Percentiles rank a stretch among this genome's conserved stretches.
phyloP scores from a whole-genome alignment of 192 early-diverging fungal genomes.

The Spizellomyces punctatus region DNA sequence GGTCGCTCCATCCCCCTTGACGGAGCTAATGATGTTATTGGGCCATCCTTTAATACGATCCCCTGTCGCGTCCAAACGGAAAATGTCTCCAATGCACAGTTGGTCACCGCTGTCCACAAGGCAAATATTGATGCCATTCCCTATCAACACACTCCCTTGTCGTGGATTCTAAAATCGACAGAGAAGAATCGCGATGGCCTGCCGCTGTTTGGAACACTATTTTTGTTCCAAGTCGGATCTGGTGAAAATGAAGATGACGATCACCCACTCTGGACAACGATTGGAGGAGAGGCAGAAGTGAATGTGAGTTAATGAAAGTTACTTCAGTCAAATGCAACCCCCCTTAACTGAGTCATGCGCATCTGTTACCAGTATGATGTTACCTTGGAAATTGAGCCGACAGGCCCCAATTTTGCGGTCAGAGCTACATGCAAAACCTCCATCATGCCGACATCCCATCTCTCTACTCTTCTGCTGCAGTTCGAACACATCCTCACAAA shows the following conservation, averaged over 20 bases:
- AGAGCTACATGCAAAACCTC: not conserved
- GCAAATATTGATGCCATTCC: constrained; percentile 15
- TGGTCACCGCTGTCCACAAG: constrained; percentile 1
- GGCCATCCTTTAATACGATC: constrained; percentile 32
- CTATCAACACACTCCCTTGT: constrained; percentile 31
- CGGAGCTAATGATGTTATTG: constrained; percentile 15
- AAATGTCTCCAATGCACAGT: not conserved
- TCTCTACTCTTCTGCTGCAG: constrained; percentile 8
- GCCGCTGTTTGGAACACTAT: constrained; percentile 18
- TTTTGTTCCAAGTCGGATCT: constrained; percentile 12
- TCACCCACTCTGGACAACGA: constrained; percentile 4
- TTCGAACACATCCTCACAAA: constrained; percentile 3
- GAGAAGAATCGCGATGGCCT: not conserved
- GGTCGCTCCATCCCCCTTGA: constrained; percentile 25
- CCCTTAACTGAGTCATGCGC: not conserved
- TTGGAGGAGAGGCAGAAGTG: constrained; percentile 17
- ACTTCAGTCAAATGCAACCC: not conserved
- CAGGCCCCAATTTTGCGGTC: not conserved
- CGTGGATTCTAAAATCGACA: constrained; percentile 16
- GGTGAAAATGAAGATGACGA: not conserved
- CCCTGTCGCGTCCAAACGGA: constrained; percentile 13
- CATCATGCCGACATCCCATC: constrained; percentile 12
- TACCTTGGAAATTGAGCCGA: constrained; percentile 13
- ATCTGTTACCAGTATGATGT: constrained; percentile 7
- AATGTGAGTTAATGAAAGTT: constrained; percentile 8